Evolutionary conservation across 2,329 filamentous ascomycete species (phyloP), one percentile per base, ranked within the genome.

Genomic region (Septoria linicola): DNA sequence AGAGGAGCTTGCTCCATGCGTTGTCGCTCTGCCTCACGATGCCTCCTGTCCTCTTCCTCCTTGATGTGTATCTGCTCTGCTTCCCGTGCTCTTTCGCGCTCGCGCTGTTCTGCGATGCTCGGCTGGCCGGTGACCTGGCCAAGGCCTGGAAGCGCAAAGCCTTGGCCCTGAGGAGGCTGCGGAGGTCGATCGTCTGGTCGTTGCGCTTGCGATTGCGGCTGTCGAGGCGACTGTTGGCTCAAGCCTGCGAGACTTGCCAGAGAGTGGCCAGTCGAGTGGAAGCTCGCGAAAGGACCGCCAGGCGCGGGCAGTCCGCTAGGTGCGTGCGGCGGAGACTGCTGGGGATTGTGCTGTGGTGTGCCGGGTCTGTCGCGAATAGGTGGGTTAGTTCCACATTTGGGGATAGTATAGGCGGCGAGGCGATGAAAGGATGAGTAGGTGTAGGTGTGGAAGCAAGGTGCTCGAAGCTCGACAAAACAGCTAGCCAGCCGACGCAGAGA

Each of bases 1-100:
- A 86, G 83, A 54, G 87, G 81, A 43, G 81, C 80, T 61, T 84
- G 85, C 59, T 88, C 83, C 59, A 81, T 73, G 52, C 81, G 78
- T 62, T 88, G 85, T 66, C 84, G 79, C 59, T 88, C 84, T 62
- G 83, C 68, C 53, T 83, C 80, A 40, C 79, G 75, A 58, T 83
- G 79, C 51, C 79, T 73, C 55, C 81, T 78, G 54, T 83, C 80
- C 61, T 84, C 81, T 66, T 84, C 76, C 60, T 78, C 74, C 76
- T 69, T 81, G 75, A 69, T 79, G 75, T 66, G 77, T 56, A 67
- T 71, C 21, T 80, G 75, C 59, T 83, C 79, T 50, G 79, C 74
- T 60, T 80, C 76, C 40, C 74, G 70, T 54, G 76, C 73, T 61
- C 77, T 66, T 54, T 79, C 73, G 50, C 74, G 66, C 58, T 76